These are phyloP conservation scores for Amaranthus hypochondriacus DNA, from an alignment of 148 eudicot genomes.

Conservation along the genomic window DNA sequence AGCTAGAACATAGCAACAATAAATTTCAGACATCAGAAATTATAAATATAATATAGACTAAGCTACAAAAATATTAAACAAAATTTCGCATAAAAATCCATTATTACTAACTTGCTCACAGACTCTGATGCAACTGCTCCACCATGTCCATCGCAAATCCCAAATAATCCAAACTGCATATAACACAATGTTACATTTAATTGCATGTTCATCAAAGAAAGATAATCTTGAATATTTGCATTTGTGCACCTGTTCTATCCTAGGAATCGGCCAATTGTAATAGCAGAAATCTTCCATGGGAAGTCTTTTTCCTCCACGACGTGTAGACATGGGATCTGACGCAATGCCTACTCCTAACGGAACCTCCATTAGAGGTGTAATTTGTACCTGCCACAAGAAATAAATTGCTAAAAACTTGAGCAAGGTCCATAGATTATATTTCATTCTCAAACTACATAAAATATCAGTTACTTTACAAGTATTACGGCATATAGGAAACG, in stretches of 20 bases:
- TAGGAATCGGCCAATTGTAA: conserved; percentile 81
- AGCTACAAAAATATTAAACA: not conserved
- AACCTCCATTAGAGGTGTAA: conserved; percentile 43
- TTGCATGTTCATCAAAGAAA: not conserved
- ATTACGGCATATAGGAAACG: not conserved
- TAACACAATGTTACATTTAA: conserved; percentile 9
- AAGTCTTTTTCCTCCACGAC: conserved; percentile 85
- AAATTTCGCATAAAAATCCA: conserved; percentile 9
- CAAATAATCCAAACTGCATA: conserved; percentile 89
- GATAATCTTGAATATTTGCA: conserved; percentile 8
- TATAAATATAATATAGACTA: not conserved
- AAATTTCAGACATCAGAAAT: not conserved
- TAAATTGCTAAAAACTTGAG: not conserved
- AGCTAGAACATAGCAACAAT: not conserved
- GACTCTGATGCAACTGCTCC: conserved; percentile 77
- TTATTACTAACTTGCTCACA: conserved; percentile 77
- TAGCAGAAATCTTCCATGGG: conserved; percentile 95
- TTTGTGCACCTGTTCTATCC: conserved; percentile 61
- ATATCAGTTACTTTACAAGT: too few species aligned
- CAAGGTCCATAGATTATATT: not conserved
- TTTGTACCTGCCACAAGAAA: conserved; percentile 54
- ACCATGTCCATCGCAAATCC: conserved; percentile 96
- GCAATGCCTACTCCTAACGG: conserved; percentile 90
- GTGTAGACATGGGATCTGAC: conserved; percentile 87
- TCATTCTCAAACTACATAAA: too few species aligned